Percentiles rank a stretch among this genome's conserved stretches.
These are phyloP conservation scores for Cadophora luteo-olivacea DNA, from an alignment of 2,329 filamentous ascomycete genomes.

Conservation along the genomic window DNA sequence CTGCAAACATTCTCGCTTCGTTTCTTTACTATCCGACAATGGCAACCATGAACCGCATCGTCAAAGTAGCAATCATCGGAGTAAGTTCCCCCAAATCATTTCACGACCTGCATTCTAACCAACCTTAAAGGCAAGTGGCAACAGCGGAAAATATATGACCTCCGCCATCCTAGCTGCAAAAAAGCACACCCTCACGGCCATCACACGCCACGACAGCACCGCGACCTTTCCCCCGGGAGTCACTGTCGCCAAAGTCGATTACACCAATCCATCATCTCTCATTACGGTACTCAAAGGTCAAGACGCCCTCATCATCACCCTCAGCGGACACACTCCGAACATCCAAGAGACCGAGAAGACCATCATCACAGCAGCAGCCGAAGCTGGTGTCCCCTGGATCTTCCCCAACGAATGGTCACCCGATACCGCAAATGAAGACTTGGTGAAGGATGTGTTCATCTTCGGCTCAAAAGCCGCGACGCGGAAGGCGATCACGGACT, in stretches of 20 bases:
- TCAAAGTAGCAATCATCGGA: slow-evolving; percentile 55
- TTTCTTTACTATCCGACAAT: not conserved
- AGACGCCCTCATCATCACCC: slow-evolving; percentile 62
- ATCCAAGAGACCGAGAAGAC: slow-evolving; percentile 52
- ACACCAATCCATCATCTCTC: slow-evolving; percentile 52
- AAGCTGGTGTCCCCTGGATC: slow-evolving; percentile 60
- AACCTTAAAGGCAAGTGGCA: slow-evolving; percentile 49
- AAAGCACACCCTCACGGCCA: slow-evolving; percentile 56
- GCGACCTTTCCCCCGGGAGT: slow-evolving; percentile 49
- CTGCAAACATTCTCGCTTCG: not conserved
- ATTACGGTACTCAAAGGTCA: slow-evolving; percentile 58
- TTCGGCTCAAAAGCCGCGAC: slow-evolving; percentile 31
- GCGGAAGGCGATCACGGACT: slow-evolving; percentile 45
- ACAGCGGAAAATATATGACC: slow-evolving; percentile 49
- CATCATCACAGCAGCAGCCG: slow-evolving; percentile 60
- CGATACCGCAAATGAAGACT: slow-evolving; percentile 21
- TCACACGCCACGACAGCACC: slow-evolving; percentile 54
- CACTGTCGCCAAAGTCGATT: slow-evolving; percentile 51
- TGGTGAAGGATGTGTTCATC: slow-evolving; percentile 42
- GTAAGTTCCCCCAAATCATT: slow-evolving; percentile 45
- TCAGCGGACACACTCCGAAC: slow-evolving; percentile 51
- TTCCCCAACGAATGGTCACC: slow-evolving; percentile 59
- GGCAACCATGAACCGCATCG: slow-evolving; percentile 47
- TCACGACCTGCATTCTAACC: slow-evolving; percentile 15
- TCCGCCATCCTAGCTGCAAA: slow-evolving; percentile 44